phyloP scores from a whole-genome alignment of 164 flowering plant species.

The Magnolia kwangsiensis region DNA sequence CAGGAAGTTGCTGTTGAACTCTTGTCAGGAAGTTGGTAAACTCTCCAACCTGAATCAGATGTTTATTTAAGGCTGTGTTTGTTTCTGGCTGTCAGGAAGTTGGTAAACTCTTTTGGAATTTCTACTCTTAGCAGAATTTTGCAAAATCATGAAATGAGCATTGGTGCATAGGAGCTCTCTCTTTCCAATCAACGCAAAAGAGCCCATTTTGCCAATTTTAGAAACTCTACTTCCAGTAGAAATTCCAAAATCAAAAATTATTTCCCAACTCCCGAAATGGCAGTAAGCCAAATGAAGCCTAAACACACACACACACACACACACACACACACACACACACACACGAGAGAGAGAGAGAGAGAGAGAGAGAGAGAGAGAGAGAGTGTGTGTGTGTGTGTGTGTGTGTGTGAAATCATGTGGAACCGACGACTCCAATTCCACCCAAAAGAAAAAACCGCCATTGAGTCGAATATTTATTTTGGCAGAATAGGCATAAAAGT shows the following conservation, averaged over 20 bases:
- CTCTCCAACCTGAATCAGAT: neutral
- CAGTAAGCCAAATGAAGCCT: too few species aligned
- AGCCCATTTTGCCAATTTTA: neutral
- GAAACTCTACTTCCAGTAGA: neutral
- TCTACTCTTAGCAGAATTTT: neutral
- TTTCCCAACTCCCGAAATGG: too few species aligned
- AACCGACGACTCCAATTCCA: too few species aligned
- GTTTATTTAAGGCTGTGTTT: neutral
- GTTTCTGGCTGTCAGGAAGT: neutral
- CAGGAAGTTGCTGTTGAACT: conserved; percentile 14
- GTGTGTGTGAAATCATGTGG: too few species aligned
- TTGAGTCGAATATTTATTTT: too few species aligned
- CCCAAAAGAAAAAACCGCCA: too few species aligned
- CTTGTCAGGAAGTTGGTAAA: conserved; percentile 8
- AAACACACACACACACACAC: too few species aligned
- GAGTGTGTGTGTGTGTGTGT: too few species aligned
- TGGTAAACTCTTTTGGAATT: neutral
- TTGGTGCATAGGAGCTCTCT: neutral
- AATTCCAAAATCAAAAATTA: neutral
- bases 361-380: too few species aligned
- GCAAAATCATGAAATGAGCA: neutral
- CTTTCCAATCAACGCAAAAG: neutral
- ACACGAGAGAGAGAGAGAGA: too few species aligned
- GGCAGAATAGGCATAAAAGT: too few species aligned
- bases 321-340: too few species aligned